phyloP scores from a whole-genome alignment of 805 yeast genomes.

The Candida taoyuanica region DNA sequence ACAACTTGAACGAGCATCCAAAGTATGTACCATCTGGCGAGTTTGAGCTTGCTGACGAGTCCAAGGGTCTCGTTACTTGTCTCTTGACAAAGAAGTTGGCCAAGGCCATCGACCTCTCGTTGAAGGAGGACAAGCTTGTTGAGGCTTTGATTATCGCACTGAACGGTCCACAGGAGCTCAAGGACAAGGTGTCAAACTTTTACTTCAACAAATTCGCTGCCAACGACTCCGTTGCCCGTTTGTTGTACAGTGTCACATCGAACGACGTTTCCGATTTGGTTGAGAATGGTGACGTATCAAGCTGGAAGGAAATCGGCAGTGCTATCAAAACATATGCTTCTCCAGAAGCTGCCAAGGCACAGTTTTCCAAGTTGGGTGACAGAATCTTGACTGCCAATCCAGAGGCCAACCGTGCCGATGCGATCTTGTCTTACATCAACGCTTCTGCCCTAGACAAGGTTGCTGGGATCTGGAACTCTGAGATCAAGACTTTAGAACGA shows the following conservation, averaged over 20 bases:
- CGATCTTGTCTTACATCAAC: conserved; percentile 71
- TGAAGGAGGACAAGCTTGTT: conserved; percentile 55
- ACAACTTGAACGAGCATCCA: conserved; percentile 29
- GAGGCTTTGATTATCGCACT: conserved; percentile 85
- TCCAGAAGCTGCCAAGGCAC: conserved; percentile 46
- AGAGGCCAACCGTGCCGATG: conserved; percentile 58
- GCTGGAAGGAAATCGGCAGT: conserved; percentile 82
- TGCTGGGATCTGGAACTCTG: conserved; percentile 79
- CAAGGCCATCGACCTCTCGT: conserved; percentile 62
- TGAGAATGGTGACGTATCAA: conserved; percentile 64
- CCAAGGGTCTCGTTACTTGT: conserved; percentile 41
- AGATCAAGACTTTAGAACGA: conserved; percentile 48
- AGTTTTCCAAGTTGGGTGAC: conserved; percentile 71
- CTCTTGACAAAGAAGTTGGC: conserved; percentile 59
- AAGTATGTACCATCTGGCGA: conserved; percentile 46
- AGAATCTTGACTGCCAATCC: conserved; percentile 51
- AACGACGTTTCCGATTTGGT: conserved; percentile 64
- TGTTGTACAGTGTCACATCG: conserved; percentile 60
- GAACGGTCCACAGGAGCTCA: conserved; percentile 56
- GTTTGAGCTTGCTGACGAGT: conserved; percentile 40
- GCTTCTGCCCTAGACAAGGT: conserved; percentile 80
- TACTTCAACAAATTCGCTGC: conserved; percentile 58
- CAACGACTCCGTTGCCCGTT: conserved; percentile 56
- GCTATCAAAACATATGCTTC: conserved; percentile 55
- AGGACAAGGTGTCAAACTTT: conserved; percentile 63